phyloP scores from a whole-genome alignment of 805 yeast species.

The Isabelozyma heimii region DNA sequence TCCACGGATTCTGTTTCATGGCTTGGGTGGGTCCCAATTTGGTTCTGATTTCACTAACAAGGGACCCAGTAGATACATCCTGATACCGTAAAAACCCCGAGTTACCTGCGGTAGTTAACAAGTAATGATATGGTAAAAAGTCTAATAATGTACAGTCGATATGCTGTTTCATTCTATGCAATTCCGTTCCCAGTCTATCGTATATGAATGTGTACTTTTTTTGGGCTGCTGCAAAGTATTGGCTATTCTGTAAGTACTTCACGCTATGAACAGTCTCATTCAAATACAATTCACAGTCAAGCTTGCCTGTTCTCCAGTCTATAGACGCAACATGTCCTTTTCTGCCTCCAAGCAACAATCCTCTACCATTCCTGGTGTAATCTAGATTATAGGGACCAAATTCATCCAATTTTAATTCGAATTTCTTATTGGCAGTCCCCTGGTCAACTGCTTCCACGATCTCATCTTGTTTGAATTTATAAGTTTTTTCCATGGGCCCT shows the following conservation, averaged over 20 bases:
- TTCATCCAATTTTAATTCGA: slow-evolving; percentile 68
- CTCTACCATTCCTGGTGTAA: slow-evolving; percentile 85
- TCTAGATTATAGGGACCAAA: slow-evolving; percentile 86
- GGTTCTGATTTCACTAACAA: slow-evolving; percentile 81
- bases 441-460: slow-evolving; percentile 73
- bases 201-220: slow-evolving; percentile 91
- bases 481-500: slow-evolving; percentile 86
- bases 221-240: slow-evolving; percentile 95
- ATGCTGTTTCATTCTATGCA: slow-evolving; percentile 89
- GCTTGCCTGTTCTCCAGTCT: slow-evolving; percentile 88
- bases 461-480: slow-evolving; percentile 78
- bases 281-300: slow-evolving; percentile 78
- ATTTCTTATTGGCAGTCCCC: slow-evolving; percentile 69
- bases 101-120: slow-evolving; percentile 84
- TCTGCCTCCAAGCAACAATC: slow-evolving; percentile 77
- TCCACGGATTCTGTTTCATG: slow-evolving; percentile 91
- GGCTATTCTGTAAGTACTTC: slow-evolving; percentile 87
- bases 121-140: slow-evolving; percentile 88
- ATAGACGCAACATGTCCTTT: slow-evolving; percentile 95
- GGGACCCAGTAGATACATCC: slow-evolving; percentile 89
- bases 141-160: slow-evolving; percentile 80
- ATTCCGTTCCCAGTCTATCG: slow-evolving; percentile 86
- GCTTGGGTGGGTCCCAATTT: slow-evolving; percentile 87
- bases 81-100: slow-evolving; percentile 89
- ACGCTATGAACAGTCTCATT: slow-evolving; percentile 91